Conservation (phyloP, 2,329 filamentous ascomycete genomes). For the Diplodia sapinea region DNA sequence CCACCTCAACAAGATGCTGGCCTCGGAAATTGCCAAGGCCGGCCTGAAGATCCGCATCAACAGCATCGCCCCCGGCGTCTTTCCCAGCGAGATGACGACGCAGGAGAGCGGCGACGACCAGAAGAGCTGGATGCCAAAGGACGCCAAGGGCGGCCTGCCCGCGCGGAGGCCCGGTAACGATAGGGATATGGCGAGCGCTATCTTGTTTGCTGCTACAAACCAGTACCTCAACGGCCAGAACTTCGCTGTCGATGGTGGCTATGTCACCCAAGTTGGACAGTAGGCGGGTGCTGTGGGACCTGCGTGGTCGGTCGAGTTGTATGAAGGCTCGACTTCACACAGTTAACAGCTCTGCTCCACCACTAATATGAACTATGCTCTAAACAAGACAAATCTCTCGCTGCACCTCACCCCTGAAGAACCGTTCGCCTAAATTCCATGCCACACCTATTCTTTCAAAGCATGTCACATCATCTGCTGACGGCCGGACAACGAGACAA, state of each 20-base stretch:
- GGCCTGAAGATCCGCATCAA: slow-evolving; percentile 63
- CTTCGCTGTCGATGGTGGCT: slow-evolving; percentile 61
- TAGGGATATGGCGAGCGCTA: slow-evolving; percentile 63
- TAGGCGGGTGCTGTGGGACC: slow-evolving; percentile 31
- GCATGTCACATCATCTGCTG: too few relatives aligned
- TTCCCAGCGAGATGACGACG: slow-evolving; percentile 65
- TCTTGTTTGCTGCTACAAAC: slow-evolving; percentile 60
- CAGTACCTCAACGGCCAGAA: slow-evolving; percentile 58
- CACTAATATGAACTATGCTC: too few relatives aligned
- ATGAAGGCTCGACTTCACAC: neutral
- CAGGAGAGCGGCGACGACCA: slow-evolving; percentile 56
- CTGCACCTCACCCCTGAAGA: too few relatives aligned
- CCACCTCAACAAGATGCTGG: slow-evolving; percentile 62
- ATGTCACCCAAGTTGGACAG: slow-evolving; percentile 47
- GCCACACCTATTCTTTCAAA: too few relatives aligned
- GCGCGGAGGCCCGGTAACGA: slow-evolving; percentile 62
- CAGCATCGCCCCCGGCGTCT: slow-evolving; percentile 63
- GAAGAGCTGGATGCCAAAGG: slow-evolving; percentile 61
- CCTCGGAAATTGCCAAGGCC: slow-evolving; percentile 58
- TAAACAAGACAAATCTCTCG: too few relatives aligned
- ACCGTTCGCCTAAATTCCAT: too few relatives aligned
- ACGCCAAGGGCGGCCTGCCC: slow-evolving; percentile 57
- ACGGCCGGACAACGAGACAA: too few relatives aligned
- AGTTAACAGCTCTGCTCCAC: too few relatives aligned
- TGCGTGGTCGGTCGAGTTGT: neutral